Conservation (phyloP, 2,329 filamentous ascomycete genomes). For the Aspergillus unguis region DNA sequence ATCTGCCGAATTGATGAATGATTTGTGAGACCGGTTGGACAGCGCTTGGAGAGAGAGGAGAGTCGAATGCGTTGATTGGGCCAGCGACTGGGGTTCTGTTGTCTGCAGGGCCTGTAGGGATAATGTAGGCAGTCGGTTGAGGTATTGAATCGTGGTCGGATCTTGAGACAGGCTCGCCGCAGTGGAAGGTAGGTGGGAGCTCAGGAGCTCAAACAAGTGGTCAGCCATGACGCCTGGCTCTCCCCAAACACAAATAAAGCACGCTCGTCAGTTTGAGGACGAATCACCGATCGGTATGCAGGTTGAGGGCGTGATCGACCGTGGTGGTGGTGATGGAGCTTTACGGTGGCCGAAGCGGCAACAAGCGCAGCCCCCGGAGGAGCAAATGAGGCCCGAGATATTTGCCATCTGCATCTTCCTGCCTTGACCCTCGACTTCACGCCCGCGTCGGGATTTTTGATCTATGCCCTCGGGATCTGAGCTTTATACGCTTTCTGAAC, state of each 20-base stretch:
- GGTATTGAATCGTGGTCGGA: conserved; percentile 57
- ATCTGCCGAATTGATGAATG: conserved; percentile 75
- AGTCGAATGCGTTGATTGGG: conserved; percentile 74
- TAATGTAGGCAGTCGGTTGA: conserved; percentile 72
- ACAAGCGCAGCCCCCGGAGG: conserved; percentile 25
- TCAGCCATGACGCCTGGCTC: conserved; percentile 56
- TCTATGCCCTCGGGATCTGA: no score
- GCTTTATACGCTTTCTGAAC: neutral
- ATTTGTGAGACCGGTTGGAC: conserved; percentile 82
- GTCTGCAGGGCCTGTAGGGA: conserved; percentile 68
- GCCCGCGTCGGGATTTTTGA: neutral
- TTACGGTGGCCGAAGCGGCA: conserved; percentile 30
- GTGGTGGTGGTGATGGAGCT: neutral
- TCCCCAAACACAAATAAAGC: neutral
- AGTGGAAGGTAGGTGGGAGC: conserved; percentile 54
- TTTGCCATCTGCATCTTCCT: neutral
- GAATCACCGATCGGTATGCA: neutral
- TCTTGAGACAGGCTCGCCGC: conserved; percentile 26
- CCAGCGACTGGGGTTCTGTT: conserved; percentile 74
- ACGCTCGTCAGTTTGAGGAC: neutral
- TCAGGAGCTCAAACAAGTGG: conserved; percentile 70
- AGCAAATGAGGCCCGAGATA: conserved; percentile 1
- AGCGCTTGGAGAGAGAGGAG: conserved; percentile 81
- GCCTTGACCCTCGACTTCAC: neutral
- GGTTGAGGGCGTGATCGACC: neutral